phyloP scores from a whole-genome alignment of 192 early-diverging fungal species.

The Chytriomyces sp. region DNA sequence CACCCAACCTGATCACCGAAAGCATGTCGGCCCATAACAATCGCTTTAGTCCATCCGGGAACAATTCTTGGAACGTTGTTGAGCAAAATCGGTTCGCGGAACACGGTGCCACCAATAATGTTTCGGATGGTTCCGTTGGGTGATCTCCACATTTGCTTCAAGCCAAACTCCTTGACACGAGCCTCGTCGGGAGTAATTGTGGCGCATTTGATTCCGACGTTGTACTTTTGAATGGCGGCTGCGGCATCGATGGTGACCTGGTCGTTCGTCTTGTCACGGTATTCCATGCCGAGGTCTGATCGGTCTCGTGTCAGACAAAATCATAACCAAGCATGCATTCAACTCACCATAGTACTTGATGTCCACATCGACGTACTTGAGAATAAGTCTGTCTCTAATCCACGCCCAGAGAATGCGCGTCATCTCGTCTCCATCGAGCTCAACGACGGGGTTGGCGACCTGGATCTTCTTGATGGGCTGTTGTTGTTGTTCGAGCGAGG shows the following conservation, averaged over 20 bases:
- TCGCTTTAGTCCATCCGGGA: conserved; percentile 93
- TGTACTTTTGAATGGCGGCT: conserved; percentile 95
- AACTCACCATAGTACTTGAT: conserved; percentile 51
- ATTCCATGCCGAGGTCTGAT: conserved; percentile 79
- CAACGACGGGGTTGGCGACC: conserved; percentile 83
- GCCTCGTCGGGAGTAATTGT: conserved; percentile 97
- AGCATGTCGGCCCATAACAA: conserved; percentile 95
- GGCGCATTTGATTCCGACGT: conserved; percentile 98
- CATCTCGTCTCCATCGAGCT: conserved; percentile 95
- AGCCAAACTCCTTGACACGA: conserved; percentile 91
- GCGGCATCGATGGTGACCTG: conserved; percentile 94
- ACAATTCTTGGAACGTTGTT: conserved; percentile 90
- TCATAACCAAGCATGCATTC: no score
- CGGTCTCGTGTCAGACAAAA: no score
- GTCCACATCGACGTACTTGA: conserved; percentile 83
- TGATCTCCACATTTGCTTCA: conserved; percentile 98
- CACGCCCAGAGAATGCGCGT: conserved; percentile 95
- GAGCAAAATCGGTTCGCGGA: conserved; percentile 96
- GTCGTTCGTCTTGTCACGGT: conserved; percentile 91
- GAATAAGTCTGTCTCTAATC: conserved; percentile 91
- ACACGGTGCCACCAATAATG: conserved; percentile 95
- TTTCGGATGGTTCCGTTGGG: conserved; percentile 98
- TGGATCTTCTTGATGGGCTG: conserved; percentile 59
- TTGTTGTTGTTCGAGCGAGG: neutral
- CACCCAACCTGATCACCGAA: conserved; percentile 87